Evolutionary conservation across 331 rosid genomes (phyloP), one percentile per base, ranked within the genome.

Genomic region (Pyrus hybrid): DNA sequence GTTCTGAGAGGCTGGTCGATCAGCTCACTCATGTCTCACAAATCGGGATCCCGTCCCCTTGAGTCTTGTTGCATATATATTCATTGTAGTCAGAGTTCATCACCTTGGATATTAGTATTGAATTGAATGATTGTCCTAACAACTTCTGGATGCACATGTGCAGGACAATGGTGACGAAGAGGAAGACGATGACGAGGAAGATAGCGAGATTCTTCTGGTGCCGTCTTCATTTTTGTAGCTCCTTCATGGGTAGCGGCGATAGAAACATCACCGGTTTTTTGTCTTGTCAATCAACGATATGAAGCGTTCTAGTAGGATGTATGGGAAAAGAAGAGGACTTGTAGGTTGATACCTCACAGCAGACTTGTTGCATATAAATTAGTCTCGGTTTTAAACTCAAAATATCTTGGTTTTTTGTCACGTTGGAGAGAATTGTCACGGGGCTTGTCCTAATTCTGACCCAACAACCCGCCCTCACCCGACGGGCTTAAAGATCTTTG

Each of bases 81-180:
- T 10, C 51, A 2, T 18, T 33, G 18, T 13, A 6, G 17, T 9
- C 60, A 7, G 32, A 67, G 53, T 7, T 75, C 18, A 49, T 51
- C 1, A 30, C 41, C 16, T 20, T 28, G n/a, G 7, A 22, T 22
- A 23, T 54, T 60, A 2, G 13, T 26, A 12, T 16, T 18, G 62
- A 30, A 67, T 68, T 18, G 23, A 22, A 35, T 35, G 41, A 35
- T 35, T 32, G 13, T 25, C 20, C 41, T 63, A 54, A 60, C 26
- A 54, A 60, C 20, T 28, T 32, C 67, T 62, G 63, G 30, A n/a
- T 73, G 21, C 58, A 25, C 29, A 17, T 68, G 33, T 18, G 47
- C 81, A 86, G 90, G 88, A 79, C 57, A 76, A 81, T 47, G 82
- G 76, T 8, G 84, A 81, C 21, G 86, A 22, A 56, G 30, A 76